Base-by-base conservation (phyloP, 805 yeast genomes). In the Ogataea populi-albae region DNA sequence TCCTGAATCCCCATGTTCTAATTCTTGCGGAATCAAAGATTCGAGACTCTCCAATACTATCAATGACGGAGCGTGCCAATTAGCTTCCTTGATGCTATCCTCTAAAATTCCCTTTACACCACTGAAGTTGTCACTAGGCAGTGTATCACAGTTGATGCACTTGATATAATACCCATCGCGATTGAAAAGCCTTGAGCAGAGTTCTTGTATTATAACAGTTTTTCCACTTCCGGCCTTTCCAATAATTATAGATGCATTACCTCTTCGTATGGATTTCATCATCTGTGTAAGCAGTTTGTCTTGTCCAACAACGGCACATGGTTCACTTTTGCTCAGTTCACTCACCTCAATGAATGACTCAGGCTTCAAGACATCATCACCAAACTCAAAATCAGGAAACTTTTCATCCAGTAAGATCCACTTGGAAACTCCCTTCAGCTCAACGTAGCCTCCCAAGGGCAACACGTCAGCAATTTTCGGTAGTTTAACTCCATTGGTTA, bases 201-300 rank as follows among this genome's bases (percentile, higher is more conserved):
- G 53, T 17, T 69, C 62, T 3, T 66, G 57, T 11, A 79, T 51
- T 2, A 82, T 42, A 2, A 77, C 59, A 0, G 93, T 65, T 55
- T 91, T 91, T 0, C 98, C 98, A 42, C 86, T 73, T 0, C 96
- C 97, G 1, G 85, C 65, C 16, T 79, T 61, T 0, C 97, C 98
- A 46, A 77, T 71, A 0, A 89, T 50, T 35, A 87, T 61, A 0
- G 78, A 64, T 2, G 91, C 86, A 6, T 69, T 55, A 12, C 48
- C 47, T 26, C 69, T 57, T 5, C 65, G 50, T 3, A 79, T 48
- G 0, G 69, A 54, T 6, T 65, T 66, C 5, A 60, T 46, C 8
- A 78, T 48, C 4, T 63, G 60, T 0, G 54, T 59, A 8, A 80
- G 46, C 5, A 66, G 49, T 3, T 59, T 49, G 19, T 77, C 80